Base-by-base conservation (phyloP, 169 alveolate species). In the Plasmodium ovale region DNA sequence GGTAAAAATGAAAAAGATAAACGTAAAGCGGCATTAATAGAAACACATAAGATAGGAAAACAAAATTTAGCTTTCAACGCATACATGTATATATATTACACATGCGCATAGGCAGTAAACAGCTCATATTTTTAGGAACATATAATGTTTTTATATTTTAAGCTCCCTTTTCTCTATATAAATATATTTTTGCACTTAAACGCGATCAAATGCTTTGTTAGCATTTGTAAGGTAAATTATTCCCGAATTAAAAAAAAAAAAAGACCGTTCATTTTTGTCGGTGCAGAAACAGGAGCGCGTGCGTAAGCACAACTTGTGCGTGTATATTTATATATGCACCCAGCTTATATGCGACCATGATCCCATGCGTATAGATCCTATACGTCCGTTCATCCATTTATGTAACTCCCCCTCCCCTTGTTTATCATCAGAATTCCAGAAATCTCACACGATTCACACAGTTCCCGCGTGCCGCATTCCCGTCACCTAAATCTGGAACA, bases 71-170 rank as follows among this genome's bases (percentile, higher is more conserved):
- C n/a, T 51, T 3, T n/a, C 5, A 23, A 59, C 5, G 44, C 44
- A 25, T 7, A 25, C 39, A 10, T 23, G 16, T 16, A 59, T 59
- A 59, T 59, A 59, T 21, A 59, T 6, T 59, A 59, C 1, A 71
- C 21, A 37, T 2, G 16, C 25, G 58, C 14, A 53, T n/a, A n/a
- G n/a, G n/a, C n/a, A n/a, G n/a, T n/a, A n/a, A n/a, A n/a, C n/a
- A n/a, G n/a, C n/a, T n/a, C n/a, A n/a, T n/a, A n/a, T 21, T 44
- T 33, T 27, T 64, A 9, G 44, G 64, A 58, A 3, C 51, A 33
- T 73, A 73, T 73, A 73, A 73, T 73, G 88, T 56, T 47, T 64
- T 35, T 51, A 29, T 23, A 56, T 33, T 49, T 44, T 49, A 23
- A 27, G 23, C 21, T 39, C 16, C 53, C 33, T 51, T 37, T 73